Evolutionary conservation across 257 asterid species (phyloP), one percentile per base, ranked within the genome.

Genomic region (Solanum bulbocastanum): DNA sequence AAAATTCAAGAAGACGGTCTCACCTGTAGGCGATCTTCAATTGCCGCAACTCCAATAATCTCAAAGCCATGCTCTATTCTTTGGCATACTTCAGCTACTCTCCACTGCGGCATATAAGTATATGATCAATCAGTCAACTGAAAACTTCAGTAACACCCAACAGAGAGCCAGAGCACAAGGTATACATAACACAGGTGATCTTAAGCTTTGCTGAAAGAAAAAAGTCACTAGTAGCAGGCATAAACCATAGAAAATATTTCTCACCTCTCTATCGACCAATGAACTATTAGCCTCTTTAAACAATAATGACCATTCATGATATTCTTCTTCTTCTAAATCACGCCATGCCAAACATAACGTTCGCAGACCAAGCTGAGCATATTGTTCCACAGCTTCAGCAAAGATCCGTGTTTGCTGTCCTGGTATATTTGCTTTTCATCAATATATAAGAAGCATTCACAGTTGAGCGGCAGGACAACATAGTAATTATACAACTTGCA

Each of bases 291-390:
- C 99, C 90, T 97, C 99, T 90, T 94, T 97, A 90, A 96, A 97
- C 95, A 94, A 85, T 89, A 91, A 88, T 79, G 99, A 94, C 99
- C 99, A 97, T 88, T 97, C 98, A 65, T 86, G 94, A 92, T 97
- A 97, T 90, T 96, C 99, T 76, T 92, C 94, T 56, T 93, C 95
- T 86, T 90, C 95, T 88, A 97, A 78, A 88, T 94, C 97, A 78
- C 99, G 99, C 95, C 97, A 97, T 88, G 99, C 99, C 87, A 97
- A 93, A 92, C 99, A 97, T 90, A 97, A 91, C 20, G 99, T 97
- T 74, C 99, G 94, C 92, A 97, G 91, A 36, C 99, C 99, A 88
- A 97, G 92, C 87, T 97, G 99, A 89, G 99, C 94, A 93, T 97
- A 97, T 82, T 93, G 96, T 60, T 97, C 99, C 62, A 95, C 99